Percentiles rank a stretch among this genome's conserved stretches.
phyloP scores from a whole-genome alignment of 441 rosid genomes.

The Adansonia gregorii region DNA sequence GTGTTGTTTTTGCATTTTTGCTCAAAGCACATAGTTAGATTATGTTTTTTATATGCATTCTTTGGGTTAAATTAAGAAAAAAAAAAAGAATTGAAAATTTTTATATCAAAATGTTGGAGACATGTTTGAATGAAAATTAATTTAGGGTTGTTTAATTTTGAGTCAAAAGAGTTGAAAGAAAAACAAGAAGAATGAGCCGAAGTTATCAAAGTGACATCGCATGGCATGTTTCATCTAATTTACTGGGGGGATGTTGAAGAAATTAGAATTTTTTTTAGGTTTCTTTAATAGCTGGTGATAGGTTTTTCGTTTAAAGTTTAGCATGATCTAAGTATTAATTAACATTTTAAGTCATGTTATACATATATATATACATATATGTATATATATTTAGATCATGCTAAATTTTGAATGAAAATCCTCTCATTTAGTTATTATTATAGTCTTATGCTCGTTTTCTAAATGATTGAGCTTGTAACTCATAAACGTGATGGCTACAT shows the following conservation, averaged over 20 bases:
- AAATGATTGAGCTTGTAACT: not conserved
- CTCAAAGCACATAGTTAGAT: not conserved
- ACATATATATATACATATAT: too few species aligned
- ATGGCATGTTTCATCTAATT: not conserved
- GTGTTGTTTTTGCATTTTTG: not conserved
- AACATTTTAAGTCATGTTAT: not conserved
- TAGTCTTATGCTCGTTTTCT: not conserved
- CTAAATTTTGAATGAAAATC: slow-evolving; percentile 18
- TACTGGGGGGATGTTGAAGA: not conserved
- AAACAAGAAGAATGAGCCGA: too few species aligned
- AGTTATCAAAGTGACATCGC: not conserved
- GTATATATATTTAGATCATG: not conserved
- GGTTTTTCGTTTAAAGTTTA: slow-evolving; percentile 6
- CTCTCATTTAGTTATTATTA: not conserved
- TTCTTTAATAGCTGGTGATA: not conserved
- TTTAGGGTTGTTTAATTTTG: not conserved
- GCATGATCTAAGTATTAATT: slow-evolving; percentile 10
- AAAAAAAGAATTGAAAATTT: not conserved
- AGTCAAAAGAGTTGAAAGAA: not conserved
- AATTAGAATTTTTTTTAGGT: not conserved
- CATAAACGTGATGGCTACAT: not conserved
- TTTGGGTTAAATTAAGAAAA: not conserved
- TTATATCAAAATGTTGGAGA: not conserved
- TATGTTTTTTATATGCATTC: not conserved
- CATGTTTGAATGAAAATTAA: not conserved